Percentiles rank a stretch among this genome's conserved stretches.
phyloP scores from a whole-genome alignment of 768 basidiomycete species.

The Podaxis rugospora region DNA sequence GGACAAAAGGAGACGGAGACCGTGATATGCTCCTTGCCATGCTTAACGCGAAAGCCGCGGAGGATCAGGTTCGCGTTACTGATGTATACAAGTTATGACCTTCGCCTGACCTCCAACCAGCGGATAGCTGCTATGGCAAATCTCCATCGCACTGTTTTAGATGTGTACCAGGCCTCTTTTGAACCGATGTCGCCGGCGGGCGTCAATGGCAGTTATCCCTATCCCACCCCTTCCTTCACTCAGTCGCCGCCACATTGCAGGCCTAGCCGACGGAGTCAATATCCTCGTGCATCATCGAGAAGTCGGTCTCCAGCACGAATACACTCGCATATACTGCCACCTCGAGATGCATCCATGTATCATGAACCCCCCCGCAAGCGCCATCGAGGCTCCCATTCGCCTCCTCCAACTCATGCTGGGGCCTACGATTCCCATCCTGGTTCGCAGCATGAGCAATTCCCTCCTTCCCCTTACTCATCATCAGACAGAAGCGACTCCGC shows the following conservation, averaged over 20 bases:
- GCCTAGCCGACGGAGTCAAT: conserved; percentile 27
- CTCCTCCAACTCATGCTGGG: conserved; percentile 38
- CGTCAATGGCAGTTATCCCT: conserved; percentile 30
- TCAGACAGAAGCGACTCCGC: conserved; percentile 61
- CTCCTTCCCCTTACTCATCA: conserved; percentile 73
- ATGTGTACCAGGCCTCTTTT: conserved; percentile 43
- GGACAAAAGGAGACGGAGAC: conserved; percentile 84
- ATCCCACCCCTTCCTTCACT: conserved; percentile 34
- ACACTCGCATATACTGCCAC: conserved; percentile 26
- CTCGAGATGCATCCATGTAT: conserved; percentile 30
- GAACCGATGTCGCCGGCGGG: conserved; percentile 17
- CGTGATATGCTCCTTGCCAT: conserved; percentile 88
- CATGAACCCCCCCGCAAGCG: conserved; percentile 53
- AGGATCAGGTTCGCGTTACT: conserved; percentile 71
- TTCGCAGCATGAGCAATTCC: conserved; percentile 39
- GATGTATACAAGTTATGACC: not conserved
- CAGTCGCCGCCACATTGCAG: conserved; percentile 30
- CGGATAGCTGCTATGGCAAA: conserved; percentile 68
- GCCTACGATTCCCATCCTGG: conserved; percentile 35
- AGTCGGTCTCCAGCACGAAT: conserved; percentile 38
- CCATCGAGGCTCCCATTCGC: conserved; percentile 57
- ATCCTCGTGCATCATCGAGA: conserved; percentile 28
- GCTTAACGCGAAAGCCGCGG: conserved; percentile 88
- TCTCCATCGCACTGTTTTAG: conserved; percentile 68
- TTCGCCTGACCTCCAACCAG: conserved; percentile 29